Percentiles rank a stretch among this genome's conserved stretches.
Conservation (phyloP, 1,139 yeast genomes). For the Pichia terricola region DNA sequence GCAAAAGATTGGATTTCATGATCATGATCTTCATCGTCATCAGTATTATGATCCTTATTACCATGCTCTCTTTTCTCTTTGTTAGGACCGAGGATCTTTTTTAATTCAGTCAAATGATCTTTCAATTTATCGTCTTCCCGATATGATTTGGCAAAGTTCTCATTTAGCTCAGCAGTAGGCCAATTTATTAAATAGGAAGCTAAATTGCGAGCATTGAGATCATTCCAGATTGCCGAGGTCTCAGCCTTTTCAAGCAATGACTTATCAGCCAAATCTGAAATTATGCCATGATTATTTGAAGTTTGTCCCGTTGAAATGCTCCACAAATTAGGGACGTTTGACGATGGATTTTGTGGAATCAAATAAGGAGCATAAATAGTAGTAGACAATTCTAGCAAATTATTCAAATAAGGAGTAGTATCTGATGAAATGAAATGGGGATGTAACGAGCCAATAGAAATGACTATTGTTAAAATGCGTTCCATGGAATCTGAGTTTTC, state of each 20-base stretch:
- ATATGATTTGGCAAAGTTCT: constrained; percentile 26
- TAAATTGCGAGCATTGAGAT: too few relatives aligned
- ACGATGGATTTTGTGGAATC: constrained; percentile 81
- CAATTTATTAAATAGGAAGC: too few relatives aligned
- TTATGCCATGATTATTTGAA: constrained; percentile 68
- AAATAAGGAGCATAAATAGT: constrained; percentile 68
- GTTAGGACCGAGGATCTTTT: constrained; percentile 51
- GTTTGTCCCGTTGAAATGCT: constrained; percentile 76
- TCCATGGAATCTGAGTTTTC: too few relatives aligned
- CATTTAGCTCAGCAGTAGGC: too few relatives aligned
- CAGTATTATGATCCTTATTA: too few relatives aligned
- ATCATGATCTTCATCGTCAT: too few relatives aligned
- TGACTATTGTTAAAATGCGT: constrained; percentile 49
- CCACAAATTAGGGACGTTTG: constrained; percentile 91
- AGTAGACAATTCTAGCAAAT: constrained; percentile 37
- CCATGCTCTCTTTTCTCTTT: too few relatives aligned
- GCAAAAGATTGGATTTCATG: too few relatives aligned
- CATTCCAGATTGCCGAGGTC: too few relatives aligned
- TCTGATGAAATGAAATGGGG: constrained; percentile 72
- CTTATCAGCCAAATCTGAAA: too few relatives aligned
- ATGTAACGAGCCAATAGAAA: constrained; percentile 84
- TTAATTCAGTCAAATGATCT: constrained; percentile 45
- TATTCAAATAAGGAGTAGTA: constrained; percentile 63
- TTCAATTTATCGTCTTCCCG: constrained; percentile 55
- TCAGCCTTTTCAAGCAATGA: too few relatives aligned